Evolutionary conservation across 148 eudicot species (phyloP).

Genomic region (Dianthus caryophyllus): DNA sequence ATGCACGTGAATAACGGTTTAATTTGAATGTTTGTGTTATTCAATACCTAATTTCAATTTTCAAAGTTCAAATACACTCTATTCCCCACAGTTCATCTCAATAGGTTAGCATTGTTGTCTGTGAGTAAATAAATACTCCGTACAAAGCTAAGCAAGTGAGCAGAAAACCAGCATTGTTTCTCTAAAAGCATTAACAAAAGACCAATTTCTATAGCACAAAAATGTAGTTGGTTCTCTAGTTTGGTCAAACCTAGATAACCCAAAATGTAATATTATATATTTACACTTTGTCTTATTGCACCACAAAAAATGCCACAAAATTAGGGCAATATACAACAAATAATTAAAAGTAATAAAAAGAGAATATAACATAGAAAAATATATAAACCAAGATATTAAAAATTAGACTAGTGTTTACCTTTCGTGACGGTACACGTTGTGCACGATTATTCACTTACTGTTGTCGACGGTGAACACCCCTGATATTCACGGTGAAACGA

Average conservation of each 20-base stretch:
- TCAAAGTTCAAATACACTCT: neutral
- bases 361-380: neutral
- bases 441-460: too few species aligned
- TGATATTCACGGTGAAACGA: too few species aligned
- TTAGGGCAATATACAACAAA: neutral
- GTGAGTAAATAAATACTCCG: neutral
- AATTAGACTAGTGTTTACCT: too few species aligned
- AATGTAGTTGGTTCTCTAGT: neutral
- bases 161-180: neutral
- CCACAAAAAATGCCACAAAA: neutral
- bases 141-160: conserved; percentile 4
- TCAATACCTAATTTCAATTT: neutral
- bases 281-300: conserved; percentile 6
- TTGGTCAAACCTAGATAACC: conserved; percentile 3
- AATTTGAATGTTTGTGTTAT: too few species aligned
- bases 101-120: neutral
- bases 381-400: neutral
- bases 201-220: neutral
- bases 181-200: neutral
- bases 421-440: too few species aligned
- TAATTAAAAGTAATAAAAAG: neutral
- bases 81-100: neutral
- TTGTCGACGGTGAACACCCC: too few species aligned
- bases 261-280: neutral
- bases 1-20: too few species aligned